Evolutionary conservation across 768 basidiomycete genomes (phyloP), one percentile per base, ranked within the genome.

Genomic region (Neoboletus brunneissimus): DNA sequence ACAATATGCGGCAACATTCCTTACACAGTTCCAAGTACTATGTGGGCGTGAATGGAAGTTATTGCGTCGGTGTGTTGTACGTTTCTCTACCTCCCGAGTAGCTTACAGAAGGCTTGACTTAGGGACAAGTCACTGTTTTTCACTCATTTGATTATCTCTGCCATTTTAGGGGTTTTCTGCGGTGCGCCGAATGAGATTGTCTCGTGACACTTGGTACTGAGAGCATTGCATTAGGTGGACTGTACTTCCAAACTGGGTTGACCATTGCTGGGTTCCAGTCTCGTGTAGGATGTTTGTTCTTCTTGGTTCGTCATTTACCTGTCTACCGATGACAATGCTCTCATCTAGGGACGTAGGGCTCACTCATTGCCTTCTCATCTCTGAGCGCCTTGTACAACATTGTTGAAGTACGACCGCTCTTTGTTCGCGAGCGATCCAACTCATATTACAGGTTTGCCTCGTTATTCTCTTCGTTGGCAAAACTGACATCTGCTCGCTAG

Each of bases 181-280:
- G 92, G 89, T 87, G 64, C 56, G 82, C 67, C 6, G 2, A 32
- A 20, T 4, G 4, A 27, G 23, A 37, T 23, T 16, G 27, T 51
- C 25, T 1, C 15, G 20, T 18, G 13, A 31, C 42, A 4, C n/a
- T 32, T 29, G 23, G 45, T 31, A 41, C 31, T 47, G 35, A 62
- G 16, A 37, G 48, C 43, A 3, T 37, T 53, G 8, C 23, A 41
- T 41, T 43, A 88, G 90, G 93, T 54, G 94, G 95, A 0, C 71
- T 96, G 54, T 97, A 95, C 69, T 98, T 78, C 73, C 69, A 94
- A 29, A 94, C 91, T 0, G 82, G 80, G 35, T 74, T 82, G 20
- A 88, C 84, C 5, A 96, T 97, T 59, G 90, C 94, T 25, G 94
- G 94, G 2, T 97, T 97, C 79, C 94, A 97, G 69, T 89, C 88